A percentile compares a stretch with the other conserved stretches of the same genome.
Conservation (phyloP, 345 rosid genomes). For the Draba incana region DNA sequence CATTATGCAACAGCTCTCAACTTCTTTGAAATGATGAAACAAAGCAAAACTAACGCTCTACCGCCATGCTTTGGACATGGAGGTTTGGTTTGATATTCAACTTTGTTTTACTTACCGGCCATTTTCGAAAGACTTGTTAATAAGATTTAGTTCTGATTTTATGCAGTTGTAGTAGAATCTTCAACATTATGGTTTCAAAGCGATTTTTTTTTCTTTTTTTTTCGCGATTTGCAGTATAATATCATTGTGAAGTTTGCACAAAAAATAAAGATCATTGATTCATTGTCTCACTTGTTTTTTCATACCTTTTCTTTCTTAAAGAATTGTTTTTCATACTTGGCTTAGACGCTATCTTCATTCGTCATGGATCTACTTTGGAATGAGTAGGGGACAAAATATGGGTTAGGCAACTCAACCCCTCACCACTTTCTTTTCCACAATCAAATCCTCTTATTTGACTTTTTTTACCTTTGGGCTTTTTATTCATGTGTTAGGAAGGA, state of each 20-base stretch:
- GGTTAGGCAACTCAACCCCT: slow-evolving; percentile 39
- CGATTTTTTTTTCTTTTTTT: no score
- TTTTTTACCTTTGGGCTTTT: slow-evolving; percentile 6
- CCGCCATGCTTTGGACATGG: background rate
- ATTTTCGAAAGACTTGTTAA: background rate
- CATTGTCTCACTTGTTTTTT: background rate
- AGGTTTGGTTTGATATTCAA: background rate
- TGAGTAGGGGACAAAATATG: slow-evolving; percentile 25
- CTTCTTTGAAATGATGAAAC: background rate
- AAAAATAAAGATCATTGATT: background rate
- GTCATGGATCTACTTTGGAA: background rate
- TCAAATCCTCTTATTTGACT: background rate
- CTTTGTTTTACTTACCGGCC: background rate
- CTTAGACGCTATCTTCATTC: background rate
- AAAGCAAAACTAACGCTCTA: background rate
- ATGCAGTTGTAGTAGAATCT: background rate
- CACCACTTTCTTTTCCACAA: no score
- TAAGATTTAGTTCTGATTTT: background rate
- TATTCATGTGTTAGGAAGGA: slow-evolving; percentile 34
- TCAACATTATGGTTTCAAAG: slow-evolving; percentile 1
- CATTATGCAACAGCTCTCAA: background rate
- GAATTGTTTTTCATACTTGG: background rate
- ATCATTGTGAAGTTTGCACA: background rate
- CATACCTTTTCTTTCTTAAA: background rate
- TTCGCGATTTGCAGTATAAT: background rate